Base-by-base conservation (phyloP, 495 filamentous ascomycete species). In the Rostrohypoxylon terebratum region DNA sequence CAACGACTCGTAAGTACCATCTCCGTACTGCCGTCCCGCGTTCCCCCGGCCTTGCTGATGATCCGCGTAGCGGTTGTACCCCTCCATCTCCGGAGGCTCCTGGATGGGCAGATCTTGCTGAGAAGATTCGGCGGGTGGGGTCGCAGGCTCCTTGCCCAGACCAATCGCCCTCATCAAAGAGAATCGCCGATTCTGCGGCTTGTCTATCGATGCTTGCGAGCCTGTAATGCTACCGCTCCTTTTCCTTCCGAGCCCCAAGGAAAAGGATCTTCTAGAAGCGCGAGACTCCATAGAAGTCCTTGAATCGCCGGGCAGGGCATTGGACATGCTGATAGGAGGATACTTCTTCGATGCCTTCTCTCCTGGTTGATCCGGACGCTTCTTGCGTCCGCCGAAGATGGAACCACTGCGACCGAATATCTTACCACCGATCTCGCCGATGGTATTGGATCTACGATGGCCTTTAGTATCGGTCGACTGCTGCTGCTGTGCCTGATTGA, bases 371-470 rank as follows among this genome's bases (percentile, higher is more conserved):
- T 84, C 83, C 59, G 81, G 77, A 21, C 75, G 78, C 72, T 80
- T 81, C 74, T 83, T 84, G 34, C 81, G 80, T 38, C 86, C 86
- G 16, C 91, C 90, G 77, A 96, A 93, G 40, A 96, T 84, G 6
- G 92, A 95, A 14, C 89, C 90, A 63, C 90, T 91, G 40, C 94
- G 89, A 63, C 92, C 89, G 79, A 97, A 92, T 13, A 96, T 81
- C 78, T 91, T 93, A 73, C 91, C 91, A 28, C 89, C 83, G 63
- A 94, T 88, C 64, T 93, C 90, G 38, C 93, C 91, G 73, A 97
- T 89, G 3, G 94, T 98, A 79, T 90, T 97, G 1, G 94, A 97
- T 69, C 94, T 86, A 81, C 93, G 94, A 83, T 98, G 94, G n/a
- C 91, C 89, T 80, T 91, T 93, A 21, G 58, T 72, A 44, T 82